phyloP scores from a whole-genome alignment of 495 filamentous ascomycete species.

The Lepraria neglecta region DNA sequence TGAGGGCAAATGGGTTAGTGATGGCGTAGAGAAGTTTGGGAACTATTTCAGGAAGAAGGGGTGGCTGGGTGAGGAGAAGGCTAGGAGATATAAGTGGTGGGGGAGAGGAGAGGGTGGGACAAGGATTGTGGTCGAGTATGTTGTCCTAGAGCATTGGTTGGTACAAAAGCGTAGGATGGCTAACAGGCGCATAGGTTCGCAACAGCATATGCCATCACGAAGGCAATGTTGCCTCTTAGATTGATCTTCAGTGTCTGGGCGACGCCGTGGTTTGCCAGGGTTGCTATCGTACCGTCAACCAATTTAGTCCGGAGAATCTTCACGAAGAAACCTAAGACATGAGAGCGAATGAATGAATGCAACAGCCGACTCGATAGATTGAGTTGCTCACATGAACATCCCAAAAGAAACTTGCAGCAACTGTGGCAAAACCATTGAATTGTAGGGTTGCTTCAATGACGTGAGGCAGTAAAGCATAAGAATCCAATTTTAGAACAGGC shows the following conservation, averaged over 20 bases:
- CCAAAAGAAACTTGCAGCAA: not conserved
- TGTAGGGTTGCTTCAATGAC: not conserved
- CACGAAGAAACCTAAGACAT: constrained; percentile 24
- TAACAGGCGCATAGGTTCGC: constrained; percentile 61
- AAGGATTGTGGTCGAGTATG: constrained; percentile 32
- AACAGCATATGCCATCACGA: constrained; percentile 83
- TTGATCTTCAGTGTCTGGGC: constrained; percentile 74
- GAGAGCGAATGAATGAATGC: not conserved
- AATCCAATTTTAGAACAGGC: no score
- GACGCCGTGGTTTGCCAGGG: constrained; percentile 88
- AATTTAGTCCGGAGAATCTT: constrained; percentile 38
- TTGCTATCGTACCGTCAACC: constrained; percentile 47
- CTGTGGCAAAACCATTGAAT: not conserved
- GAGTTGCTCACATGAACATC: not conserved
- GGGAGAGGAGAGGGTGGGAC: constrained; percentile 22
- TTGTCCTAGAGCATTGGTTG: constrained; percentile 8
- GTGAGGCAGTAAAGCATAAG: not conserved
- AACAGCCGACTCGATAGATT: not conserved
- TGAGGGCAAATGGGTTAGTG: constrained; percentile 47
- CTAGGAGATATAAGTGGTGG: constrained; percentile 23
- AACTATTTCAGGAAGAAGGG: constrained; percentile 55
- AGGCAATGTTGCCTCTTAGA: constrained; percentile 70
- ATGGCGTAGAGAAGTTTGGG: constrained; percentile 52
- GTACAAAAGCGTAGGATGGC: constrained; percentile 4
- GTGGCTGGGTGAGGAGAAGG: constrained; percentile 46